Evolutionary conservation across 176 grass and related monocot genomes (phyloP).

Genomic region (Eragrostis curvula): DNA sequence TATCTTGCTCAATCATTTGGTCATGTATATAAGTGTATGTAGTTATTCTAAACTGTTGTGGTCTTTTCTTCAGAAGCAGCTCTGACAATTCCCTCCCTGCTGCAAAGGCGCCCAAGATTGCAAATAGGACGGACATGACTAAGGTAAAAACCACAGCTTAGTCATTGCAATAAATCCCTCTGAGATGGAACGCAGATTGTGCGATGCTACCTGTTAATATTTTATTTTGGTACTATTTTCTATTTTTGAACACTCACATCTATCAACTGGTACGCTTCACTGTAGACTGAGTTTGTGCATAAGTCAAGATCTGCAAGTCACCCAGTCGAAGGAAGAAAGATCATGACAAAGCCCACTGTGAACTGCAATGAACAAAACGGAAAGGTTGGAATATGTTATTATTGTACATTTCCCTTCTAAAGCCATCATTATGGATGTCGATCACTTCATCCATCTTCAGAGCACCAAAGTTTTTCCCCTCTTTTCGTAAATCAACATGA

Average conservation of each 20-base stretch:
- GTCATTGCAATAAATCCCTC: not conserved
- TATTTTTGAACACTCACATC: not conserved
- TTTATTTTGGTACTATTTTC: not conserved
- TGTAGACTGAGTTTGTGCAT: conserved; percentile 37
- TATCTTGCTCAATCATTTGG: not conserved
- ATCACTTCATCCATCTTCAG: not conserved
- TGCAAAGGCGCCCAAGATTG: conserved; percentile 37
- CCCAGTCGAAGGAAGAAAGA: conserved; percentile 23
- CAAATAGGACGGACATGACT: conserved; percentile 6
- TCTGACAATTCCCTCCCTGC: conserved; percentile 1
- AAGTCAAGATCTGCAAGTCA: conserved; percentile 25
- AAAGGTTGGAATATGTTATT: conserved; percentile 37
- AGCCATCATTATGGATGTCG: not conserved
- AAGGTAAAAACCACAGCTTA: conserved; percentile 47
- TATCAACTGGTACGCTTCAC: not conserved
- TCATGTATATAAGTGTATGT: conserved; percentile 1
- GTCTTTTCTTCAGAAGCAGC: conserved; percentile 51
- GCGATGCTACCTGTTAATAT: not conserved
- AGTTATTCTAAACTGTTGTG: conserved; percentile 6
- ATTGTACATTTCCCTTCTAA: not conserved
- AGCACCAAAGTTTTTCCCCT: not conserved
- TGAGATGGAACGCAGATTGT: not conserved
- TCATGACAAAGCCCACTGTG: not conserved
- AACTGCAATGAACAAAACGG: conserved; percentile 35
- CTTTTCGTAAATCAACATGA: not conserved